Evolutionary conservation across 352 stramenopile genomes (phyloP), one percentile per base, ranked within the genome.

Genomic region (Globisporangium acanthophoron): DNA sequence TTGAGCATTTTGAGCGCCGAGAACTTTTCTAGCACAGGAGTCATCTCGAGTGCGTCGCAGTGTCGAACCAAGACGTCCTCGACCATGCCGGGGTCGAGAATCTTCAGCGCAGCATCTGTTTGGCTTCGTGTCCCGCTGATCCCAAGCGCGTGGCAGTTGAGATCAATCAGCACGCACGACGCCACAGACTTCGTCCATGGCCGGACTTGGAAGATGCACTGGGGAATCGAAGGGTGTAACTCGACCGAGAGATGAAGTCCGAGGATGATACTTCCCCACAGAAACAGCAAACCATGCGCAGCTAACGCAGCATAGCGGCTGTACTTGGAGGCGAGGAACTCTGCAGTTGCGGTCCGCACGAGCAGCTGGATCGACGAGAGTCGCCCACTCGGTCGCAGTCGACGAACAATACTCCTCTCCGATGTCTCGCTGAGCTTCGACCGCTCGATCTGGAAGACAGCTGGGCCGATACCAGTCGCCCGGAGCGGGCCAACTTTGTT

Each of bases 21-120:
- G 54, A 86, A 81, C 3, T 55, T 12, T 2, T 69, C 49, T 1
- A 86, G 20, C 1, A 51, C 47, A 0, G 51, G 27, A 1, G 65
- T 53, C 12, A 84, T 61, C 35, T 84, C 69, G 2, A 86, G 39
- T 4, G 33, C 41, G 0, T 59, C 45, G 29, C 73, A 86, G 33
- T 88, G 69, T 8, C 71, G 70, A 11, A 85, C 60, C 11, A 71
- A 57, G 15, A 86, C 48, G 3, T 70, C 45, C 15, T 45, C 44
- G 2, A 76, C 54, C 5, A 65, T 68, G 5, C 20, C 16, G 0
- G 39, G 43, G 27, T 83, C 62, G 20, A 84, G 47, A 1, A 21
- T 12, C 3, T 21, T 24, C 16, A 77, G 66, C 11, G 68, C 44
- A 24, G 35, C 24, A 31, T 51, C 44, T 27, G 69, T 29, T 29